These are phyloP conservation scores for Magnolia sinica DNA, from an alignment of 164 flowering plant genomes.

Conservation along the genomic window DNA sequence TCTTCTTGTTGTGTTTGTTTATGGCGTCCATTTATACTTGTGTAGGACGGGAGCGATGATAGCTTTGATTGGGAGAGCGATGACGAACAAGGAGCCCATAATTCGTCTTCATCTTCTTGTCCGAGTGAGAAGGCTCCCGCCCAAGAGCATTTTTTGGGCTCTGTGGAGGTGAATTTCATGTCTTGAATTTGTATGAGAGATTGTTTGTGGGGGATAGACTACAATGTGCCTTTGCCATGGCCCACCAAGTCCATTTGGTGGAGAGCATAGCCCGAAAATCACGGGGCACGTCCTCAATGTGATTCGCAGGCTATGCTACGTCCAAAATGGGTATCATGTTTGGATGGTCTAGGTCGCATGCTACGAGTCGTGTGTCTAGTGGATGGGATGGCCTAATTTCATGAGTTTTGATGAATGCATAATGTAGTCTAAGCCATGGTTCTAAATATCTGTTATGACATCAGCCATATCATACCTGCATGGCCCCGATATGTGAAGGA, in stretches of 20 bases:
- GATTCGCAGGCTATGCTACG: neutral
- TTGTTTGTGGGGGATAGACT: neutral
- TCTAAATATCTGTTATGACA: no score
- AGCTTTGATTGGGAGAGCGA: slow-evolving; percentile 34
- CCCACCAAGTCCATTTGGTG: neutral
- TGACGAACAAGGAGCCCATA: slow-evolving; percentile 46
- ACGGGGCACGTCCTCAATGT: neutral
- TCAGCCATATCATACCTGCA: no score
- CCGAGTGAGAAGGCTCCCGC: slow-evolving; percentile 2
- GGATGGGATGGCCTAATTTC: neutral
- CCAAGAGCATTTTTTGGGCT: neutral
- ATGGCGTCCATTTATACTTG: neutral
- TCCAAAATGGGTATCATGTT: neutral
- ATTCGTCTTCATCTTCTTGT: slow-evolving; percentile 15
- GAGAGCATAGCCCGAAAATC: neutral
- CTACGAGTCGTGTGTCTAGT: neutral
- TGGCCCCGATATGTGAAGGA: no score
- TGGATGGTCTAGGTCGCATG: neutral
- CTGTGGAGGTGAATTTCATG: neutral
- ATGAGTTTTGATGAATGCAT: neutral
- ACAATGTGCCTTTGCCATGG: neutral
- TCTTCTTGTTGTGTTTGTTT: neutral
- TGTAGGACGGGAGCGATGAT: slow-evolving; percentile 22
- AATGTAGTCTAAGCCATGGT: no score
- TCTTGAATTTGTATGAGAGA: neutral